Conservation (phyloP, 805 yeast species). For the Candida boleticola region DNA sequence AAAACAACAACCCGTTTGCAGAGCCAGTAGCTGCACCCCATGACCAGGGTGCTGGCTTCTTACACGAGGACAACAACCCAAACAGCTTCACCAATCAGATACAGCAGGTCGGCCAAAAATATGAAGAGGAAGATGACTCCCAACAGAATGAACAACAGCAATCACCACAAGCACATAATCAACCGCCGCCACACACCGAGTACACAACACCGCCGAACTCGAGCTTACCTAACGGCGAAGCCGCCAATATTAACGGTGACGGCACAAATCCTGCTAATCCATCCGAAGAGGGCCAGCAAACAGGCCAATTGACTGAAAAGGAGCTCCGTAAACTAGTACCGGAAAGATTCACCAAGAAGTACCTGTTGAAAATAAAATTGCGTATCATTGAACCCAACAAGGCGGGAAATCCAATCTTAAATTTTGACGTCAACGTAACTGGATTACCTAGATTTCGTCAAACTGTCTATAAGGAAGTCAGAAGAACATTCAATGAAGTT, state of each 20-base stretch:
- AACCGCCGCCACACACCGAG: neutral
- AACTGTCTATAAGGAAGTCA: slow-evolving; percentile 62
- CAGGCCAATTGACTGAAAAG: slow-evolving; percentile 27
- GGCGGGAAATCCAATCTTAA: slow-evolving; percentile 75
- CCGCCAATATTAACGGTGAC: neutral
- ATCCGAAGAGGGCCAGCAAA: neutral
- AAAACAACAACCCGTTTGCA: slow-evolving; percentile 42
- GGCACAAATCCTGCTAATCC: neutral
- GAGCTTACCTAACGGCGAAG: neutral
- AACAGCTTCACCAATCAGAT: slow-evolving; percentile 1
- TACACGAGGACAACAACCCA: slow-evolving; percentile 3
- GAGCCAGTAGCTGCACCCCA: slow-evolving; percentile 29
- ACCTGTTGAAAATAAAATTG: slow-evolving; percentile 52
- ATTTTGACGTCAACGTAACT: slow-evolving; percentile 51
- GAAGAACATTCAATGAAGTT: slow-evolving; percentile 80
- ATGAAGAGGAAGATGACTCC: slow-evolving; percentile 1
- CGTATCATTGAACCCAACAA: slow-evolving; percentile 70
- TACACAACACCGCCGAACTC: neutral
- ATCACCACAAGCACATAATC: neutral
- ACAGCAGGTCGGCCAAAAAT: neutral
- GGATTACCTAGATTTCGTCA: slow-evolving; percentile 79
- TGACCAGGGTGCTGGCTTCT: slow-evolving; percentile 2
- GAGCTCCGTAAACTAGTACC: slow-evolving; percentile 49
- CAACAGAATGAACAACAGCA: neutral
- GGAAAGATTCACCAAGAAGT: slow-evolving; percentile 45